Base-by-base conservation (phyloP, 1,284 basidiomycete genomes). In the Boletus sp. region DNA sequence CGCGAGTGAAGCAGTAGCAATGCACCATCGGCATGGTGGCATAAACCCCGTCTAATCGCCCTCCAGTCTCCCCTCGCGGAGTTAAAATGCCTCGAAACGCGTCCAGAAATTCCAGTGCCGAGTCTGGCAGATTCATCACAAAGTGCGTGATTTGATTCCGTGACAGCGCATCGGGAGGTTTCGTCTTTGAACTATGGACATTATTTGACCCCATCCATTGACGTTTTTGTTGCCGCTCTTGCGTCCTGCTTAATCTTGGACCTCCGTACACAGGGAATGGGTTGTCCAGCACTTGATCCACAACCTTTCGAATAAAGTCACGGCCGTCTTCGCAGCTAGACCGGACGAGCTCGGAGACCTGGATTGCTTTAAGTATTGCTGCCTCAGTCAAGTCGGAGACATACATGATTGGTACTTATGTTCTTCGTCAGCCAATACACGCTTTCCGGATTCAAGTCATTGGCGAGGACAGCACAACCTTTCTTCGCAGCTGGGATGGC, bases 111-210 rank as follows among this genome's bases (percentile, higher is more conserved):
- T 82, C 77, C 50, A 98, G 81, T 0, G 95, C 94, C 22, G 85
- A 86, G 51, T 91, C 93, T 3, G 96, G 96, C 19, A 99, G 75
- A 68, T 99, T 99, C 93, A 99, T 96, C 17, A 98, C 85, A 61
- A 91, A 96, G 66, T 97, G 95, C 19, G 83, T 76, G 55, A 94
- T 81, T 26, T 78, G 72, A 47, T 72, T 74, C 49, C 85, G 76
- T 26, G 66, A 57, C 22, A 66, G 61, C 12, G 26, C 38, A 46
- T 32, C 29, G 30, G 34, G 20, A 9, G 8, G 36, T 19, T 34
- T 37, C 44, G 36, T 22, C 29, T 35, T 42, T 40, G 34, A 48
- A 39, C 53, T 32, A 32, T 43, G 44, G 14, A 27, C 51, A 34
- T 59, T 55, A 14, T 49, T 51, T 8, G 48, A 32, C 19, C 40